Evolutionary conservation across 1,284 basidiomycete species (phyloP).

Genomic region (Thelephora terrestris): DNA sequence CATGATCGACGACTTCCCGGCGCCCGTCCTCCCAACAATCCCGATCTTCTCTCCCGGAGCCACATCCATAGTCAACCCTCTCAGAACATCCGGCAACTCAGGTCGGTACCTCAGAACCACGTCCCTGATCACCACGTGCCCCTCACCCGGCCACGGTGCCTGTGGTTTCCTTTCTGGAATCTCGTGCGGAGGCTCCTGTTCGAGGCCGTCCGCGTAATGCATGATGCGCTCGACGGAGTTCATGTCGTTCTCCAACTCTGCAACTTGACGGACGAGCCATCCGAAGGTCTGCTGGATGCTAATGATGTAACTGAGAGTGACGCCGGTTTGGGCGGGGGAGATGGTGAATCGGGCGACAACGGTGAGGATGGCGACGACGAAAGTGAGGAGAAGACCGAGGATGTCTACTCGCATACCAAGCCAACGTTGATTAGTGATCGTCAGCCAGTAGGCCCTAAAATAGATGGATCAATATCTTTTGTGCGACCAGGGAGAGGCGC

Average conservation of each 20-base stretch:
- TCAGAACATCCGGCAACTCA: conserved; percentile 58
- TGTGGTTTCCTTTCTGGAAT: conserved; percentile 48
- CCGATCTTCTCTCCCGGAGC: conserved; percentile 82
- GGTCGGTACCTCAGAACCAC: conserved; percentile 65
- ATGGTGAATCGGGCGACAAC: conserved; percentile 67
- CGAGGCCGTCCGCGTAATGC: conserved; percentile 66
- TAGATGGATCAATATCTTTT: background rate
- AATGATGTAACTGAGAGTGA: conserved; percentile 70
- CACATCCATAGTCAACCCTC: conserved; percentile 56
- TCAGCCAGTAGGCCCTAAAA: conserved; percentile 75
- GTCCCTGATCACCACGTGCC: conserved; percentile 52
- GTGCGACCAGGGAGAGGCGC: background rate
- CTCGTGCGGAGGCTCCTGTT: conserved; percentile 73
- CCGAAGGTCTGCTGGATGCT: conserved; percentile 66
- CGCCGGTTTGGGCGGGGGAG: conserved; percentile 69
- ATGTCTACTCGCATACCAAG: conserved; percentile 83
- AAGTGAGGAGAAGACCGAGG: conserved; percentile 69
- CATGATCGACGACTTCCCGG: conserved; percentile 64
- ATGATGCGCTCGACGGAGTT: conserved; percentile 81
- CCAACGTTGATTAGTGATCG: conserved; percentile 81
- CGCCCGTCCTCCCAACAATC: conserved; percentile 74
- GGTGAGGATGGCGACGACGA: conserved; percentile 72
- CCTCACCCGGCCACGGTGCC: conserved; percentile 57
- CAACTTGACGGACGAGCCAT: conserved; percentile 76
- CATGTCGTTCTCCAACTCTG: conserved; percentile 89